Evolutionary conservation across 345 rosid species (phyloP), one percentile per base, ranked within the genome.

Genomic region (Cardamine chenopodiifolia): DNA sequence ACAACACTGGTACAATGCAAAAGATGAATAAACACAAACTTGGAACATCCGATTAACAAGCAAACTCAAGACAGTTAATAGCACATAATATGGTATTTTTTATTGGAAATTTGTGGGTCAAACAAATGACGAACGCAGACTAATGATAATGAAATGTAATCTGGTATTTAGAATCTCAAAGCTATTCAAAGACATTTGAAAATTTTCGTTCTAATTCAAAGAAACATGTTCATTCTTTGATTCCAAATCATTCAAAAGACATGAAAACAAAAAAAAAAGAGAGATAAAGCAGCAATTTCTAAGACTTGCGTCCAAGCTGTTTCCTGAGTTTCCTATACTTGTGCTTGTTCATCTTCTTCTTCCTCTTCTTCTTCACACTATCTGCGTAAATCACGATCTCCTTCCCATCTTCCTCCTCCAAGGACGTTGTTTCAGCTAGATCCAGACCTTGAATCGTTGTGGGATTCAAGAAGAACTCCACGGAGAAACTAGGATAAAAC

Each of bases 281-380:
- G n/a, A 20, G 25, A 52, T 22, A 12, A 26, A 31, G 70, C 34
- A 40, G 20, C 26, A 14, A 18, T 1, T 26, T 40, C 70, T 84
- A 83, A 0, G 87, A 58, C 63, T 87, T 88, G 28, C 87, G 68
- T 66, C 96, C 82, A 31, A 84, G 88, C 40, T 80, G 80, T 84
- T 87, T 93, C 85, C 89, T 86, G 59, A 88, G 94, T 84, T 89
- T 90, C 85, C 85, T 83, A 53, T 84, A 88, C 88, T 88, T 90
- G 68, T 90, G 97, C 87, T 93, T 93, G 79, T 93, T 93, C 97
- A 89, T 93, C 91, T 91, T 93, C 87, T 82, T 91, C 96, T 93
- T 91, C 86, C 98, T 85, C 88, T 91, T 93, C 88, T 93, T 93
- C 89, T 93, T 92, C 83, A 88, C 95, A 67, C 95, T 90, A 70